These are phyloP conservation scores for Coemansia sp. DNA, from an alignment of 192 early-diverging fungal genomes.

Conservation along the genomic window DNA sequence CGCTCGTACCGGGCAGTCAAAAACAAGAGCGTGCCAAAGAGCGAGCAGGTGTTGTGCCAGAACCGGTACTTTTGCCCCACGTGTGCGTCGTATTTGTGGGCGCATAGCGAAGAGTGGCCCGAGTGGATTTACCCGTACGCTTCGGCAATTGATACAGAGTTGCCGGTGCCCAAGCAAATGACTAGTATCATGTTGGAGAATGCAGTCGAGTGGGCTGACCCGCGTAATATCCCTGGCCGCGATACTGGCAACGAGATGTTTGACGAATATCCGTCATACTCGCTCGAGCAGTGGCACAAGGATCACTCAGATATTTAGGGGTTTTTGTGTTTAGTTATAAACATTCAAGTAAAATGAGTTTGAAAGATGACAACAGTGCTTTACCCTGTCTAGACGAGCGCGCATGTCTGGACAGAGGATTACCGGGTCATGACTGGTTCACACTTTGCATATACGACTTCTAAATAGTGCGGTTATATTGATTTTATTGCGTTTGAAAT, in stretches of 20 bases:
- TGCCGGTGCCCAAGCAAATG: constrained; percentile 42
- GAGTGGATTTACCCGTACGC: constrained; percentile 55
- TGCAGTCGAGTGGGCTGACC: constrained; percentile 52
- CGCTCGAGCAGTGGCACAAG: constrained; percentile 63
- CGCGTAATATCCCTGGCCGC: constrained; percentile 18
- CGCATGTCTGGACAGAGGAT: no score
- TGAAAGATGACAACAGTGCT: no score
- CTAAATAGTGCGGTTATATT: no score
- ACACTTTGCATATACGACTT: no score
- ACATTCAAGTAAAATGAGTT: constrained; percentile 4
- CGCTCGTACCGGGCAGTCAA: constrained; percentile 50
- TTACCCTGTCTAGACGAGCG: no score
- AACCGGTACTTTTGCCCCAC: constrained; percentile 59
- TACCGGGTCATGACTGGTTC: no score
- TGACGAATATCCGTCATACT: constrained; percentile 55
- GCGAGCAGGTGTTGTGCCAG: constrained; percentile 49
- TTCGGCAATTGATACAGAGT: constrained; percentile 59
- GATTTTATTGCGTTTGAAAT: no score
- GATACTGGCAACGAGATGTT: constrained; percentile 34
- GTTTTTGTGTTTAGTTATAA: no score
- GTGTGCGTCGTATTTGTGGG: constrained; percentile 60
- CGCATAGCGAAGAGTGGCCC: constrained; percentile 22
- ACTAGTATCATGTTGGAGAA: constrained; percentile 52
- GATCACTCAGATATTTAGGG: constrained; percentile 22
- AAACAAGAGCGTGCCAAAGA: constrained; percentile 32